phyloP scores from a whole-genome alignment of 306 rosid species.

The Lathyrus oleraceus region DNA sequence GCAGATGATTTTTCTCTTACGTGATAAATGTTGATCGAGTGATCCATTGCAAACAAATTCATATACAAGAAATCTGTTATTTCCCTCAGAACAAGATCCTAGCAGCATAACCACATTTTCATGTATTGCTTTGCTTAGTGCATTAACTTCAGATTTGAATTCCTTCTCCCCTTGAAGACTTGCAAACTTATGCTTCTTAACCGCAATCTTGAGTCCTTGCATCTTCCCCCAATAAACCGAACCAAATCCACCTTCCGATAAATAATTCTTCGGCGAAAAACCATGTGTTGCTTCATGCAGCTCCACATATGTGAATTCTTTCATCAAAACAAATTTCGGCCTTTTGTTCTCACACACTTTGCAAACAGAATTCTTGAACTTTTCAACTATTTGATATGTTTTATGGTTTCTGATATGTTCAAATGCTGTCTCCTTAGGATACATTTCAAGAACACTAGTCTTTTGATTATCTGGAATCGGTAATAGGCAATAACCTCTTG shows the following conservation, averaged over 20 bases:
- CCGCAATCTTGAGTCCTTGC: slow-evolving; percentile 63
- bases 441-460: slow-evolving; percentile 22
- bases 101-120: slow-evolving; percentile 73
- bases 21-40: slow-evolving; percentile 66
- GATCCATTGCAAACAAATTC: slow-evolving; percentile 79
- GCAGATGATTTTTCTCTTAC: slow-evolving; percentile 44
- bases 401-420: slow-evolving; percentile 11
- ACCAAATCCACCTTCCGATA: slow-evolving; percentile 86
- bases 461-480: slow-evolving; percentile 20
- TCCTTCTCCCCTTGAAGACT: slow-evolving; percentile 76
- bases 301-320: slow-evolving; percentile 63
- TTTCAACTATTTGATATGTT: slow-evolving; percentile 36
- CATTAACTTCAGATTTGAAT: slow-evolving; percentile 67
- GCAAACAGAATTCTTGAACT: slow-evolving; percentile 45
- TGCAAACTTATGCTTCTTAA: slow-evolving; percentile 62
- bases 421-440: slow-evolving; percentile 23
- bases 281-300: slow-evolving; percentile 57
- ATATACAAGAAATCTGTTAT: slow-evolving; percentile 69
- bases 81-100: slow-evolving; percentile 79
- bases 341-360: slow-evolving; percentile 57
- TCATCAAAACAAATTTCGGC: slow-evolving; percentile 55
- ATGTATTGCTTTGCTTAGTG: slow-evolving; percentile 67
- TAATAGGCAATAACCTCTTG: slow-evolving; percentile 37
- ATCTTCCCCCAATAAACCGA: slow-evolving; percentile 58
- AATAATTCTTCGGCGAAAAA: slow-evolving; percentile 49